These are phyloP conservation scores for Cryoendolithus antarcticus DNA, from an alignment of 2,329 filamentous ascomycete species.

Conservation along the genomic window DNA sequence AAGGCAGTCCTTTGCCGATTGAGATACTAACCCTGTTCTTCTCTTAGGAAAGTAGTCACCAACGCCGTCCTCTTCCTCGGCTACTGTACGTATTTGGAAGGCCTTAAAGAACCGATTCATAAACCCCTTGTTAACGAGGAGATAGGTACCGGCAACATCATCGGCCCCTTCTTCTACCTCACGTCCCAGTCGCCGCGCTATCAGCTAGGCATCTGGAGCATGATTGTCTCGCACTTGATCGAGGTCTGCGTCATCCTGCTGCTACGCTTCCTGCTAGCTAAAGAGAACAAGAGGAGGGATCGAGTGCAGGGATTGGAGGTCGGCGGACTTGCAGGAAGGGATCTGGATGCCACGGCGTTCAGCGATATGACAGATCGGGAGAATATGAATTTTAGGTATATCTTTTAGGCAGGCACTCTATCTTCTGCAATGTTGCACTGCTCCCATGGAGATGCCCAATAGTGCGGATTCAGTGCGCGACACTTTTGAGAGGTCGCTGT, in stretches of 20 bases:
- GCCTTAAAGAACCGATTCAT: no score
- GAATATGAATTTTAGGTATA: conserved; percentile 33
- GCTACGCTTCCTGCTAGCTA: conserved; percentile 35
- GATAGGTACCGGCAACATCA: conserved; percentile 49
- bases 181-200: conserved; percentile 48
- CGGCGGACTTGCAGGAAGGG: conserved; percentile 34
- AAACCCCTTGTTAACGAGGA: no score
- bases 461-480: no score
- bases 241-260: conserved; percentile 36
- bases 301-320: conserved; percentile 34
- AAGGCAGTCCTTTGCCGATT: conserved; percentile 47
- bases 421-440: no score
- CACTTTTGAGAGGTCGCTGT: no score
- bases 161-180: conserved; percentile 53
- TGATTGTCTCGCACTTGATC: conserved; percentile 42
- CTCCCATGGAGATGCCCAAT: no score
- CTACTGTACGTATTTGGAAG: conserved; percentile 27
- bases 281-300: conserved; percentile 40
- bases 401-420: conserved; percentile 12
- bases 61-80: conserved; percentile 56
- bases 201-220: conserved; percentile 45
- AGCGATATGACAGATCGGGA: conserved; percentile 42
- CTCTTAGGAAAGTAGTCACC: conserved; percentile 52
- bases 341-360: conserved; percentile 40
- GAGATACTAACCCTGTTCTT: conserved; percentile 49